Conservation (phyloP, 331 rosid species). For the Erythrophleum ivorense region DNA sequence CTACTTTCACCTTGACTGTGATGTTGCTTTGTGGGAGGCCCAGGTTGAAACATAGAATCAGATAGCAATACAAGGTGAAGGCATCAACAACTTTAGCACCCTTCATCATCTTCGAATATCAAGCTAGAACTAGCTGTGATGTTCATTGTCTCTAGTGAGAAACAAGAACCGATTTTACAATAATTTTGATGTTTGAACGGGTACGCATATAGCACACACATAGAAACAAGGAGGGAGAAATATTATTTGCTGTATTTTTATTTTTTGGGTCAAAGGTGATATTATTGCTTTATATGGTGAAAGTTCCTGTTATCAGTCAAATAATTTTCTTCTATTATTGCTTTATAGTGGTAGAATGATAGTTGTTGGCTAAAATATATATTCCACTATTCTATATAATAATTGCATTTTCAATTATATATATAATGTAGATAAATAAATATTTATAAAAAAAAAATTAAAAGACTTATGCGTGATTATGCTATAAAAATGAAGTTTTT, state of each 20-base stretch:
- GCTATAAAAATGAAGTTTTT: too few species aligned
- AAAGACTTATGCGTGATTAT: neutral
- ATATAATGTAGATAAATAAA: neutral
- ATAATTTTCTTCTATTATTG: neutral
- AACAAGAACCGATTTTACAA: too few species aligned
- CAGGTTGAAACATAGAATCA: neutral
- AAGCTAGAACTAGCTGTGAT: too few species aligned
- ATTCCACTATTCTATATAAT: too few species aligned
- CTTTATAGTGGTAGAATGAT: neutral
- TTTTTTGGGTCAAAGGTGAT: neutral
- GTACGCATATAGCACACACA: too few species aligned
- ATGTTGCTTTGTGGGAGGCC: neutral
- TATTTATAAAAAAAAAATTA: neutral
- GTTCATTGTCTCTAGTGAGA: too few species aligned
- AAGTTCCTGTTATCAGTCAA: neutral
- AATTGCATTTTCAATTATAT: too few species aligned
- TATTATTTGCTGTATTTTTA: neutral
- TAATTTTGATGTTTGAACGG: too few species aligned
- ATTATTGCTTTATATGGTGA: neutral
- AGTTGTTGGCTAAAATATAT: neutral
- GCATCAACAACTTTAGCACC: neutral
- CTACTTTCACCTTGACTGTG: conserved; percentile 43
- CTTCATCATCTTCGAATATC: neutral
- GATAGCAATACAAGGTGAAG: neutral
- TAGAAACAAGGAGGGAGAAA: too few species aligned